A percentile compares a stretch with the other conserved stretches of the same genome.
These are phyloP conservation scores for Solanum gandarillasii DNA, from an alignment of 257 asterid genomes.

Conservation along the genomic window DNA sequence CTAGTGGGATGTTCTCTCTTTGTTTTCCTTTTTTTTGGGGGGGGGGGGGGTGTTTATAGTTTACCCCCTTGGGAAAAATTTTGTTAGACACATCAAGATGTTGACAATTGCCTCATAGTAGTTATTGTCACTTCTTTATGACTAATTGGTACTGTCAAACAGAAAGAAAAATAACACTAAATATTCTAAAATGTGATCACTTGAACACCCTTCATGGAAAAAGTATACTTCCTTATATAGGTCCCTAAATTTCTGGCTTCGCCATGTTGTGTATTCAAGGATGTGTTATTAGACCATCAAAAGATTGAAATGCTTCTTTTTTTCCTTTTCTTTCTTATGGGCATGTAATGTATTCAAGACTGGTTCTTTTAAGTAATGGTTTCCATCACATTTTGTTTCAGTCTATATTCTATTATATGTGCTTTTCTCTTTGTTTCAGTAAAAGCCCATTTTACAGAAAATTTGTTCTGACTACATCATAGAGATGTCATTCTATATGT, in stretches of 20 bases:
- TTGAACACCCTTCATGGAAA: background rate
- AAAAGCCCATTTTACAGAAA: background rate
- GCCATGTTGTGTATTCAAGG: too few relatives aligned
- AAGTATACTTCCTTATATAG: background rate
- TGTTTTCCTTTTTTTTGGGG: background rate
- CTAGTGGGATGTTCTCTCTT: conserved; percentile 34
- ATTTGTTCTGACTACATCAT: background rate
- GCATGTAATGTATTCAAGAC: background rate
- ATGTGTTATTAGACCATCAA: too few relatives aligned
- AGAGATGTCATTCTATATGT: background rate
- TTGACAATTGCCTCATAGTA: conserved; percentile 61
- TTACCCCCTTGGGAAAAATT: conserved; percentile 1
- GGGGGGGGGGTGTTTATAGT: background rate
- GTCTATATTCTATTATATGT: background rate
- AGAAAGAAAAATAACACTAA: background rate
- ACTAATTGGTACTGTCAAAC: conserved; percentile 22
- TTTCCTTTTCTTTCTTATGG: background rate
- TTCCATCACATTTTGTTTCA: background rate
- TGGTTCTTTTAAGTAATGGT: background rate
- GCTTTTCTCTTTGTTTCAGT: background rate
- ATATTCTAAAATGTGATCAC: background rate
- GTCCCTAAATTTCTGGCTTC: too few relatives aligned
- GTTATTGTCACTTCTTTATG: conserved; percentile 69
- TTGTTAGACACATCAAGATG: conserved; percentile 15
- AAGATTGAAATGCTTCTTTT: background rate